Conservation (phyloP, 2,329 filamentous ascomycete genomes). For the Neofusicoccum sp. region DNA sequence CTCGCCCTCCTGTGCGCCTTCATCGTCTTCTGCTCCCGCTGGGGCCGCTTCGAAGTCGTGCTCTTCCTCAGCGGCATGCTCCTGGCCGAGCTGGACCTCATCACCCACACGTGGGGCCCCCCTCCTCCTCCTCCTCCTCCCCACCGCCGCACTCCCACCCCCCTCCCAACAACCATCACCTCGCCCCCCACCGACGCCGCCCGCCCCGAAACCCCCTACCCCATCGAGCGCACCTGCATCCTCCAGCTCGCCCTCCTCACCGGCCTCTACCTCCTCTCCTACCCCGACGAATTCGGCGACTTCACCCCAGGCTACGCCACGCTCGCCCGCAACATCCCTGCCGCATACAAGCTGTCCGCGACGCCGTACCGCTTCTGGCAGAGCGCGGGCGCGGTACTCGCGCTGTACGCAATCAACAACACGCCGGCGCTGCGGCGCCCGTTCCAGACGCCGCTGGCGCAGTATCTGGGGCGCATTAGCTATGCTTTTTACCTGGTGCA, state of each 20-base stretch:
- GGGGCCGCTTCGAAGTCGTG: constrained; percentile 28
- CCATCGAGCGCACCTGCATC: constrained; percentile 39
- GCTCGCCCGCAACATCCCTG: constrained; percentile 52
- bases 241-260: constrained; percentile 44
- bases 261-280: constrained; percentile 57
- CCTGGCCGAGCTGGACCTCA: constrained; percentile 40
- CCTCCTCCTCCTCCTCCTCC: background rate
- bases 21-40: constrained; percentile 27
- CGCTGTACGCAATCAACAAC: constrained; percentile 27
- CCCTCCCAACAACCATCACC: no score
- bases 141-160: background rate
- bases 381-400: constrained; percentile 51
- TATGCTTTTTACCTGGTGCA: constrained; percentile 64
- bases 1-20: constrained; percentile 22
- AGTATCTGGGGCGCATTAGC: constrained; percentile 60
- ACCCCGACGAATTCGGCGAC: constrained; percentile 46
- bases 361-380: constrained; percentile 64
- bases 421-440: constrained; percentile 40
- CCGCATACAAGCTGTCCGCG: constrained; percentile 40
- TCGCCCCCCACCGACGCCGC: background rate
- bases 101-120: constrained; percentile 23
- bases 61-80: constrained; percentile 40
- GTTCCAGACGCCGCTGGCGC: constrained; percentile 53
- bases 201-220: constrained; percentile 15
- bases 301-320: constrained; percentile 56